Percentiles rank a stretch among this genome's conserved stretches.
phyloP scores from a whole-genome alignment of 176 grass and related monocot species.

The Calamus simplicifolius region DNA sequence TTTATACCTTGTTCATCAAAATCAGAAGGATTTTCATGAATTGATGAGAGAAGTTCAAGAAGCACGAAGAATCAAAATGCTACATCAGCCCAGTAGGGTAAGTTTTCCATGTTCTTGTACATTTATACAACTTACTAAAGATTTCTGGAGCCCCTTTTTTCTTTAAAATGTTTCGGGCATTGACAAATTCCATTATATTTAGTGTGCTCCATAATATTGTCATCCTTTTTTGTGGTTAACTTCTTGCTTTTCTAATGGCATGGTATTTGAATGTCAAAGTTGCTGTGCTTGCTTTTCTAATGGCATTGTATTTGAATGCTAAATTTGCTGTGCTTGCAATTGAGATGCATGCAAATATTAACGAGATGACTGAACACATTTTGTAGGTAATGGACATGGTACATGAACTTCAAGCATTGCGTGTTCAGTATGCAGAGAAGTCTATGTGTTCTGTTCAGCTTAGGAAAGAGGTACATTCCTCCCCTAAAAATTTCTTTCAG shows the following conservation, averaged over 20 bases:
- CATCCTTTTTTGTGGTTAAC: no score
- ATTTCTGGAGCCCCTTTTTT: no score
- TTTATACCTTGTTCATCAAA: neutral
- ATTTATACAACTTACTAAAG: no score
- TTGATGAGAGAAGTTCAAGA: constrained; percentile 74
- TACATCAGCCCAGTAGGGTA: constrained; percentile 87
- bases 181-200: no score
- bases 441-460: constrained; percentile 55
- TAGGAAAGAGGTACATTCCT: constrained; percentile 63
- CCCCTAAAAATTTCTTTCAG: neutral
- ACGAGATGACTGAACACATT: neutral
- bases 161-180: no score
- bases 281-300: no score
- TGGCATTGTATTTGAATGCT: no score
- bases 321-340: no score
- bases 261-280: neutral
- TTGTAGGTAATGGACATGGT: constrained; percentile 81
- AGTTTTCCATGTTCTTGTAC: neutral
- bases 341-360: neutral
- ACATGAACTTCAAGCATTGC: constrained; percentile 67
- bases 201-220: no score
- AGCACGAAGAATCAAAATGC: constrained; percentile 91
- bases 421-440: constrained; percentile 49
- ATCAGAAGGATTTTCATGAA: constrained; percentile 51
- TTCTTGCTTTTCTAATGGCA: neutral